Base-by-base conservation (phyloP, 208 protist genomes). In the Naegleria fowleri region DNA sequence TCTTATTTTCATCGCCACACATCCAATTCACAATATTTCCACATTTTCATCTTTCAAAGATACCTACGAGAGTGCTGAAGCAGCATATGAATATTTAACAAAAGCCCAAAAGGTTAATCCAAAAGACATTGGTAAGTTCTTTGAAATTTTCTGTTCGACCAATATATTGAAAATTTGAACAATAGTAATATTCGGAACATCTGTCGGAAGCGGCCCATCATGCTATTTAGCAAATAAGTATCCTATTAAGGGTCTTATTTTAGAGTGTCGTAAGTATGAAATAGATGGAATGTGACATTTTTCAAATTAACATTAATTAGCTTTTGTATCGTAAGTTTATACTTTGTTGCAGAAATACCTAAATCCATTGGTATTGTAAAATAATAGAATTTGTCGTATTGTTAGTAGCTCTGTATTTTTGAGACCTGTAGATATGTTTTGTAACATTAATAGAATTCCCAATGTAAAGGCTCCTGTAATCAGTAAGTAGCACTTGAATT, bases 151-250 rank as follows among this genome's bases (percentile, higher is more conserved):
- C 11, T 11, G 11, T 86, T 6, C 6, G 15, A 9, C 39, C 39
- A 13, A 84, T n/a, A 38, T 33, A 13, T 40, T 13, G 29, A 41
- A 15, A 48, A 40, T 86, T 39, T 48, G 43, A 48, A 48, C 7
- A 9, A 9, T 7, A 48, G 33, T 85, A 39, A 43, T 48, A 16
- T 88, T 88, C n/a, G 84, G 84, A 88, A 88, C 84, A 1, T 39
- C 29, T 36, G 84, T 88, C 0, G 84, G 84, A 5, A 58, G 41
- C 15, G 84, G 84, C 2, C 84, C 84, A n/a, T 58, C 41, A 48
- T 88, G 84, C n/a, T 39, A 88, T 38, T 13, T 88, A 29, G 84
- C 84, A n/a, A 58, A 22, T 58, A 88, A 88, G 22, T n/a, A 88
- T 19, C 39, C 13, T 58, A 43, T 88, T n/a, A 58, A 36, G 33